Conservation (phyloP, 768 basidiomycete genomes). For the Tricholoma terreum region DNA sequence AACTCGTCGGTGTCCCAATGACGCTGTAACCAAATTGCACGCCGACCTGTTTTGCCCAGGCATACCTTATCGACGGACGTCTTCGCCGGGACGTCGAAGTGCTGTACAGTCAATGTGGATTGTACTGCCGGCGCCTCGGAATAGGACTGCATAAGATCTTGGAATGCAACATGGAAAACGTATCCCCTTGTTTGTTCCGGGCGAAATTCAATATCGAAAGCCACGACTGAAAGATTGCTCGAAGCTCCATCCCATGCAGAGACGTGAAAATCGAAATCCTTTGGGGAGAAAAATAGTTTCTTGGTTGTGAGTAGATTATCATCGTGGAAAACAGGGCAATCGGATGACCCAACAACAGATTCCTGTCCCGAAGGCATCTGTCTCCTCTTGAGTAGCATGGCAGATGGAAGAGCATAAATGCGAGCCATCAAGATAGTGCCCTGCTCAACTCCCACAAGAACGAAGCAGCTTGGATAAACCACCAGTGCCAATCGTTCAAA, state of each 20-base stretch:
- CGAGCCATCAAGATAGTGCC: conserved; percentile 26
- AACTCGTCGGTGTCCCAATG: conserved; percentile 47
- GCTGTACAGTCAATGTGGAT: not conserved
- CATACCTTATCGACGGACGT: conserved; percentile 23
- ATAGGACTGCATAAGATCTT: not conserved
- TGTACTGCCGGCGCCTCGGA: not conserved
- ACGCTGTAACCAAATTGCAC: conserved; percentile 54
- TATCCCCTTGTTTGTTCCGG: conserved; percentile 6
- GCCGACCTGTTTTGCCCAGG: conserved; percentile 40
- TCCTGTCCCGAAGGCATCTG: not conserved
- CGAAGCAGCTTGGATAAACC: conserved; percentile 26
- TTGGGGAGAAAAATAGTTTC: conserved; percentile 3
- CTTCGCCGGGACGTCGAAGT: conserved; percentile 9
- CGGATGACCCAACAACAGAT: not conserved
- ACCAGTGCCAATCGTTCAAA: conserved; percentile 32
- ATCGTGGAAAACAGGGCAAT: not conserved
- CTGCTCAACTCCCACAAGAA: conserved; percentile 29
- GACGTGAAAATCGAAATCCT: conserved; percentile 18
- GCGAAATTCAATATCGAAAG: conserved; percentile 18
- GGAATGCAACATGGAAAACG: conserved; percentile 18
- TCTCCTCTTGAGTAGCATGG: not conserved
- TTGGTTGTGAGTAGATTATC: not conserved
- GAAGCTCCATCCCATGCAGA: conserved; percentile 10
- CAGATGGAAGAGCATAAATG: conserved; percentile 27
- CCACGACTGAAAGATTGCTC: conserved; percentile 12